Base-by-base conservation (phyloP, 1,139 yeast genomes). In the Blastobotrys illinoisensis region DNA sequence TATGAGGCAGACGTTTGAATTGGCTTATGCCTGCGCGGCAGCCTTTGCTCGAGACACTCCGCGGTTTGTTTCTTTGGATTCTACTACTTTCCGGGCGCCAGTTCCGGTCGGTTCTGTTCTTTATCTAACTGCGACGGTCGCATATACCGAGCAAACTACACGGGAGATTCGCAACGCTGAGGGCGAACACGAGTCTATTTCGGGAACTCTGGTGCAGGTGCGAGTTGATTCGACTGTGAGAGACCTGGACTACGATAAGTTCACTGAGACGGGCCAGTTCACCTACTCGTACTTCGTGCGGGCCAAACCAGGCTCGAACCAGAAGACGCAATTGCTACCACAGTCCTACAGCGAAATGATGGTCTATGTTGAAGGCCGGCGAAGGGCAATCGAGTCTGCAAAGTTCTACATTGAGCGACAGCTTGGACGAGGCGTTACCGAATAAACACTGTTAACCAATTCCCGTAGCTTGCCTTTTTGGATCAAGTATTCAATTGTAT, bases 71-170 rank as follows among this genome's bases (percentile, higher is more conserved):
- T 87, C 96, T 2, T 78, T 90, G 63, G 97, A 90, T 69, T 85
- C 95, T 21, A 89, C 96, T 49, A 87, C 95, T 20, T 90, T 90
- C 76, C 84, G 87, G 64, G 87, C 90, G 23, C 97, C 97, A 1
- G 97, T 90, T 5, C 97, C 97, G 0, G 97, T 90, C 20, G 97
- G 97, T 1, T 83, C 93, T 2, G 96, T 90, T 16, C 74, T 90
- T 54, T 85, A 86, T 56, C 82, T 89, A 82, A 79, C 82, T 53
- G 93, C 97, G 0, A 77, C 85, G 9, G 88, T 90, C 11, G 88
- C 88, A 24, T 89, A 90, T 70, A 89, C 97, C 6, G 68, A 68
- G 57, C 68, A 67, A 43, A 63, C 67, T 44, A 60, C 59, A 19
- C 60, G 69, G n/a, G 59, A 46, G 46, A 55, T 58, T 23, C 46